These are phyloP conservation scores for Physocladia obscura DNA, from an alignment of 192 early-diverging fungal species.

Conservation along the genomic window DNA sequence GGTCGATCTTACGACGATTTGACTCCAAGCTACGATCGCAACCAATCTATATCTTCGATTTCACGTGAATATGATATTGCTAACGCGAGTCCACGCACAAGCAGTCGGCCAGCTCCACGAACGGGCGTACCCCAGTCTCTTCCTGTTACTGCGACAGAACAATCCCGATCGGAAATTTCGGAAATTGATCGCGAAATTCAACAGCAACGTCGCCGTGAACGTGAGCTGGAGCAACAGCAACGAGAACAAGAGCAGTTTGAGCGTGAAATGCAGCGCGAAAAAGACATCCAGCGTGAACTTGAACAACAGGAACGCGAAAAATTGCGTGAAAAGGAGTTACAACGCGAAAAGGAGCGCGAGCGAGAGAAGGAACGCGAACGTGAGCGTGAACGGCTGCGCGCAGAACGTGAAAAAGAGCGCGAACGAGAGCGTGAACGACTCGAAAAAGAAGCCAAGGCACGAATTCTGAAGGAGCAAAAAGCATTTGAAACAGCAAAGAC, in stretches of 20 bases:
- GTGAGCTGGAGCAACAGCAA: conserved; percentile 26
- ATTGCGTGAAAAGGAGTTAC: conserved; percentile 24
- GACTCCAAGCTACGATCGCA: background rate
- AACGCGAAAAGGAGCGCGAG: conserved; percentile 30
- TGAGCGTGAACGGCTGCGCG: conserved; percentile 25
- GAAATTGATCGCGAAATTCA: background rate
- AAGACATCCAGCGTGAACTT: conserved; percentile 20
- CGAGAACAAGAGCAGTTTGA: conserved; percentile 27
- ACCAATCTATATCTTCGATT: no score
- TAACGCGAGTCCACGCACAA: background rate
- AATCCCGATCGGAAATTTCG: background rate
- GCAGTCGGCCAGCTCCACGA: conserved; percentile 6
- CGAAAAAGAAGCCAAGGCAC: conserved; percentile 15
- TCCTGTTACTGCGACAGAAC: background rate
- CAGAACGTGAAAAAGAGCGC: conserved; percentile 26
- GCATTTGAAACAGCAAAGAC: background rate
- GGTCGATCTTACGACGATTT: conserved; percentile 7
- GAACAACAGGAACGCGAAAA: conserved; percentile 19
- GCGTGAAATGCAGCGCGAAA: conserved; percentile 12
- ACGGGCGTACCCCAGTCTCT: background rate
- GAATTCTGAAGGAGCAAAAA: conserved; percentile 8
- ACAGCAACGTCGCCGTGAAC: background rate
- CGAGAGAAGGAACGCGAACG: conserved; percentile 20
- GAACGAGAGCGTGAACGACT: conserved; percentile 17
- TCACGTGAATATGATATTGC: conserved; percentile 22